phyloP scores from a whole-genome alignment of 805 yeast species.

The Nakazawaea molendinolei region DNA sequence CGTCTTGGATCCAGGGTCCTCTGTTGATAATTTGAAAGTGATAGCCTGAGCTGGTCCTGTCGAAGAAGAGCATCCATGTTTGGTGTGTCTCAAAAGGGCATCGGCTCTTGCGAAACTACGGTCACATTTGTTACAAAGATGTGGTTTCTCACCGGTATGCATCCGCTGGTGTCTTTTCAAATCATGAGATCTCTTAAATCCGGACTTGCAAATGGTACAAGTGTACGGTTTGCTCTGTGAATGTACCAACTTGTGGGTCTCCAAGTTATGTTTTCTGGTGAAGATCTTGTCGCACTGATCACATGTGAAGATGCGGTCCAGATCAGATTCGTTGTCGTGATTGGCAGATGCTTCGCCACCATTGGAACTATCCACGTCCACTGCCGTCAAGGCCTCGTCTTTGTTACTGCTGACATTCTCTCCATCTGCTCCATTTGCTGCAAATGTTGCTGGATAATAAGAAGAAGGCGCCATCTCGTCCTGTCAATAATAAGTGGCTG shows the following conservation, averaged over 20 bases:
- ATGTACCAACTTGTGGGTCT: constrained; percentile 66
- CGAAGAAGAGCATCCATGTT: constrained; percentile 23
- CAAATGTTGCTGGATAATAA: too few species aligned
- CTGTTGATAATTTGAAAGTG: not conserved
- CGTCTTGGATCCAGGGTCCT: not conserved
- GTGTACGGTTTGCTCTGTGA: constrained; percentile 55
- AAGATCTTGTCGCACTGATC: constrained; percentile 56
- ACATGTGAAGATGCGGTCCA: constrained; percentile 38
- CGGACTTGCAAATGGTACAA: constrained; percentile 54
- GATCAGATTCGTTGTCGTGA: too few species aligned
- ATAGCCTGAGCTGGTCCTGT: constrained; percentile 25
- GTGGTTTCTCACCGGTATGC: constrained; percentile 74
- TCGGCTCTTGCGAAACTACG: constrained; percentile 69
- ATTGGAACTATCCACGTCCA: too few species aligned
- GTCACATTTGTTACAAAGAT: constrained; percentile 51
- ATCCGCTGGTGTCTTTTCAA: constrained; percentile 68
- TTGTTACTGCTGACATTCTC: too few species aligned
- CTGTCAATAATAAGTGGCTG: too few species aligned
- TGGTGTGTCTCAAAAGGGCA: constrained; percentile 64
- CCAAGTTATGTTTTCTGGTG: constrained; percentile 68
- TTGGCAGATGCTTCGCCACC: too few species aligned
- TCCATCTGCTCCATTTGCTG: too few species aligned
- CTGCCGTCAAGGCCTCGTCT: too few species aligned
- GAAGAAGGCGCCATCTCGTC: too few species aligned
- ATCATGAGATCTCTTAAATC: constrained; percentile 70